A percentile compares a stretch with the other conserved stretches of the same genome.
phyloP scores from a whole-genome alignment of 2,329 filamentous ascomycete species.

The Fusarium sp. region DNA sequence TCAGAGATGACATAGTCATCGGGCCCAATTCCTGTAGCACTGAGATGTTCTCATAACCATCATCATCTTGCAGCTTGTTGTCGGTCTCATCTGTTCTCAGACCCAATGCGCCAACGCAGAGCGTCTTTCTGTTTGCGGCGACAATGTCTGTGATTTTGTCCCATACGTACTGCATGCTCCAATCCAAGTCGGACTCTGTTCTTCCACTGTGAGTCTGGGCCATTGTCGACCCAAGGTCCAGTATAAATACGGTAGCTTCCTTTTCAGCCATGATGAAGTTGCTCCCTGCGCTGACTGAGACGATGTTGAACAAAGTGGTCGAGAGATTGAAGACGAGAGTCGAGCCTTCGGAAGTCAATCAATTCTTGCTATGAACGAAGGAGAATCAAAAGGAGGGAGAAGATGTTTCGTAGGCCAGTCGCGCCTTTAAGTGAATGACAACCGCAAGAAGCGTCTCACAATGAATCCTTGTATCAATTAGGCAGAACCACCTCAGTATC shows the following conservation, averaged over 20 bases:
- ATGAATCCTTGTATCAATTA: conserved; percentile 40
- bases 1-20: conserved; percentile 75
- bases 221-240: conserved; percentile 92
- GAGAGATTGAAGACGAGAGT: background rate
- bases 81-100: conserved; percentile 82
- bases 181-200: conserved; percentile 84
- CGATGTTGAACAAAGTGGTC: background rate
- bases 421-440: conserved; percentile 25
- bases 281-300: background rate
- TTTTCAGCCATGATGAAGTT: conserved; percentile 81
- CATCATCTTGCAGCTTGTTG: conserved; percentile 74
- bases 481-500: conserved; percentile 32
- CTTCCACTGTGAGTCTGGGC: conserved; percentile 76
- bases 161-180: conserved; percentile 92
- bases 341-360: background rate
- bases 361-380: background rate
- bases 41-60: conserved; percentile 84
- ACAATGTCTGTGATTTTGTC: conserved; percentile 82
- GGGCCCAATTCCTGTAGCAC: conserved; percentile 76
- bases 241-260: conserved; percentile 90
- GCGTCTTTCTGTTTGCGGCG: conserved; percentile 73
- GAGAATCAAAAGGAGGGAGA: background rate
- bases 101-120: conserved; percentile 82
- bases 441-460: conserved; percentile 25
- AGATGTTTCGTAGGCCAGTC: background rate